Evolutionary conservation across 2,329 filamentous ascomycete species (phyloP).

Genomic region (Orbilia oligospora): DNA sequence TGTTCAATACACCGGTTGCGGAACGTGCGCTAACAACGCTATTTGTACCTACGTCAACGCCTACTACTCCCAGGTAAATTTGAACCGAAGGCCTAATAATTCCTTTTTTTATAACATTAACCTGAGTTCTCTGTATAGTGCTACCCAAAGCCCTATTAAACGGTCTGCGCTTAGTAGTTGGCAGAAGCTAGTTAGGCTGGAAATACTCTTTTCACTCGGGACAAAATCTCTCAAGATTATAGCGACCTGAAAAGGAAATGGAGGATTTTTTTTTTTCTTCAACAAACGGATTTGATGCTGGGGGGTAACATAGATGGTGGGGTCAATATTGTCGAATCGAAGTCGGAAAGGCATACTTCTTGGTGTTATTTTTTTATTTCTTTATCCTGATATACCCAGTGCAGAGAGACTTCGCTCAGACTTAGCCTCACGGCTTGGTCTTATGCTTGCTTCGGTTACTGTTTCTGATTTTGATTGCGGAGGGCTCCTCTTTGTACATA

Average conservation of each 20-base stretch:
- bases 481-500: slow-evolving; percentile 23
- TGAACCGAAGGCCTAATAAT: background rate
- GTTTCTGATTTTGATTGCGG: background rate
- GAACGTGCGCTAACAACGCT: slow-evolving; percentile 1
- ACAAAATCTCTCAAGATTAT: background rate
- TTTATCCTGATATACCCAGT: slow-evolving; percentile 23
- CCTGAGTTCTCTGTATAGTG: slow-evolving; percentile 19
- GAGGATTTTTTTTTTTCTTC: background rate
- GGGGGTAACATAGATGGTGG: slow-evolving; percentile 16
- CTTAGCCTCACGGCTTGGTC: background rate
- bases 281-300: background rate
- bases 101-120: background rate
- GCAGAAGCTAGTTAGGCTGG: background rate
- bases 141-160: slow-evolving; percentile 27
- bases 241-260: background rate
- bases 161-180: background rate
- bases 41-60: slow-evolving; percentile 40
- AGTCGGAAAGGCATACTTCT: slow-evolving; percentile 22
- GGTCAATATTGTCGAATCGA: slow-evolving; percentile 8
- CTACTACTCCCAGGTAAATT: slow-evolving; percentile 55
- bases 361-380: slow-evolving; percentile 4
- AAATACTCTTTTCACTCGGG: background rate
- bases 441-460: slow-evolving; percentile 14
- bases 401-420: background rate
- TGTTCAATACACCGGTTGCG: slow-evolving; percentile 12